A percentile compares a stretch with the other conserved stretches of the same genome.
Conservation (phyloP, 2,329 filamentous ascomycete species). For the Cladorrhinum sp. region DNA sequence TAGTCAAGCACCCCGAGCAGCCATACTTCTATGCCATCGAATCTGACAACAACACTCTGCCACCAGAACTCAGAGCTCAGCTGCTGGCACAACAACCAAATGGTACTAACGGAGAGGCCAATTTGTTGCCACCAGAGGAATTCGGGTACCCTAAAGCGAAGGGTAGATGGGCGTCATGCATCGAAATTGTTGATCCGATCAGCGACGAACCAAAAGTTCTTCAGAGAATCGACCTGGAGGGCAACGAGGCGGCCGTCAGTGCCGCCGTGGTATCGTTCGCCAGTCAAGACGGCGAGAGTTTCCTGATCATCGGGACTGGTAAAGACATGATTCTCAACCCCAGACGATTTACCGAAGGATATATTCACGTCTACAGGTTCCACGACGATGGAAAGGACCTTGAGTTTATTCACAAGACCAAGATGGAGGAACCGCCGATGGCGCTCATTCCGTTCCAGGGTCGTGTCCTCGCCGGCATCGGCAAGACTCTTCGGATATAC, state of each 20-base stretch:
- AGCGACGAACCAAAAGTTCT: constrained; percentile 66
- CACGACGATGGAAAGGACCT: constrained; percentile 81
- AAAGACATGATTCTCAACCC: constrained; percentile 84
- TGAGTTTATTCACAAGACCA: constrained; percentile 95
- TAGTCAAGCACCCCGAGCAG: constrained; percentile 83
- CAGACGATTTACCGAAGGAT: constrained; percentile 71
- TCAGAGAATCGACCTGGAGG: constrained; percentile 74
- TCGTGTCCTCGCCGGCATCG: constrained; percentile 79
- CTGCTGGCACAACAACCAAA: constrained; percentile 66
- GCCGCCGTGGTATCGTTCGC: constrained; percentile 80
- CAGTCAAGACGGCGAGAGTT: constrained; percentile 83
- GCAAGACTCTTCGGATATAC: constrained; percentile 78
- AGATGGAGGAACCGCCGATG: constrained; percentile 81
- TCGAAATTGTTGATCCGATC: constrained; percentile 84
- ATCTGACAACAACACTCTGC: constrained; percentile 86
- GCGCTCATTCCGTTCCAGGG: constrained; percentile 95
- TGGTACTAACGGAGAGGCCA: constrained; percentile 68
- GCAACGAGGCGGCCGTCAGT: constrained; percentile 90
- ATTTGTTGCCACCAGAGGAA: constrained; percentile 69
- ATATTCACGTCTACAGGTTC: constrained; percentile 89
- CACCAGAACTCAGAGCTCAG: constrained; percentile 71
- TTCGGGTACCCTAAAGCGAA: constrained; percentile 85
- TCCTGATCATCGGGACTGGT: constrained; percentile 90
- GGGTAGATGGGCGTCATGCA: constrained; percentile 92
- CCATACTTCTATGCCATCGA: constrained; percentile 93